phyloP scores from a whole-genome alignment of 2,329 filamentous ascomycete species.

The Chrysoporthe puriensis region DNA sequence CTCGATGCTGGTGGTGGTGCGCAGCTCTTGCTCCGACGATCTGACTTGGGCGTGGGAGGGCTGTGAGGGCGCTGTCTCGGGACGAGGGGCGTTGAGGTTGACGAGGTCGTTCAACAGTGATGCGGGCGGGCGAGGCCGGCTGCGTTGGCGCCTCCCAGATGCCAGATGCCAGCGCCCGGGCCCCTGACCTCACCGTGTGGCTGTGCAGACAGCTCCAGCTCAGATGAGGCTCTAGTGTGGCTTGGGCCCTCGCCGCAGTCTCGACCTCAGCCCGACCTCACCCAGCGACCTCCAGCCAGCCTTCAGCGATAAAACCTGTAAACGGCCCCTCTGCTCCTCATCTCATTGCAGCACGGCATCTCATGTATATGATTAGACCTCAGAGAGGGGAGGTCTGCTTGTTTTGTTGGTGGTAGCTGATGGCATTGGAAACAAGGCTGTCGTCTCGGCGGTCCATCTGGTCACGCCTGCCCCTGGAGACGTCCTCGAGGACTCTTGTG shows the following conservation, averaged over 20 bases:
- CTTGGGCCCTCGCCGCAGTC: background rate
- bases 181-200: constrained; percentile 26
- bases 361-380: background rate
- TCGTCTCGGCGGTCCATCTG: background rate
- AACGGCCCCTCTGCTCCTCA: background rate
- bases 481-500: background rate
- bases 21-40: constrained; percentile 24
- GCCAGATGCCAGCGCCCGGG: constrained; percentile 14
- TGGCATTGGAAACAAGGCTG: background rate
- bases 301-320: background rate
- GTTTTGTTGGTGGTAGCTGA: background rate
- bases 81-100: constrained; percentile 13
- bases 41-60: constrained; percentile 9
- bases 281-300: too few species aligned
- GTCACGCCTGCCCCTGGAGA: background rate
- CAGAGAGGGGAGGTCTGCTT: background rate
- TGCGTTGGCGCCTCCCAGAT: constrained; percentile 7
- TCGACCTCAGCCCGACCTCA: background rate
- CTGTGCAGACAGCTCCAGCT: constrained; percentile 4
- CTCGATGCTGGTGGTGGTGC: constrained; percentile 33
- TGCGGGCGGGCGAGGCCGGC: constrained; percentile 16
- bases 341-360: too few species aligned
- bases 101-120: constrained; percentile 17
- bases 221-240: background rate
- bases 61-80: constrained; percentile 14